Evolutionary conservation across 2,329 filamentous ascomycete species (phyloP), one percentile per base, ranked within the genome.

Genomic region (Penicillium brevicompactum): DNA sequence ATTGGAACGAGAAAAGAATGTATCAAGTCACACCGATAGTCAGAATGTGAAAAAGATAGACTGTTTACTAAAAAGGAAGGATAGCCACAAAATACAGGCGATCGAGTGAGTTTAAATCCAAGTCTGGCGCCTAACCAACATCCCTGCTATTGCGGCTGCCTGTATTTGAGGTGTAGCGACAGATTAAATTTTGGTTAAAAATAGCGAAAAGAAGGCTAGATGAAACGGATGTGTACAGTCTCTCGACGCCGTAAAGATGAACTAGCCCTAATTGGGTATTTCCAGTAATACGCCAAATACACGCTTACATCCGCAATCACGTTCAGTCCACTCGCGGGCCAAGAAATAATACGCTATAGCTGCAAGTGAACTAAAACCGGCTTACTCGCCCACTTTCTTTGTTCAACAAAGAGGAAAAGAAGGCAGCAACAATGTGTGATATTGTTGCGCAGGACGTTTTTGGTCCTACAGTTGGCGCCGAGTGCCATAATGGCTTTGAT

Each of bases 401-500:
- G 27, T 48, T 18, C 22, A 30, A 7, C 13, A 40, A 32, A 16
- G 16, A 27, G 11, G 21, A 4, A 6, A 21, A 32, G 4, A 43
- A 16, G 18, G 21, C 30, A 27, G 48, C 48, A 50, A 43, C 48
- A 43, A 43, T 48, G n/a, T 49, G 18, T 49, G 47, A 49, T 24
- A 49, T 49, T 32, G 38, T 18, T 49, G 38, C 10, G 9, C 27
- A 49, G 47, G 18, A 49, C 18, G 27, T 31, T 2, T 32, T 49
- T 42, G 18, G 38, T 22, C 47, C 38, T 31, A 42, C 47, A 2
- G 18, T 49, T n/a, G 27, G 24, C 9, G 11, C 34, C 16, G 13
- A 31, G 30, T 51, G 37, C 31, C 47, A 34, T 30, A 30, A 56
- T 49, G 49, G 45, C 11, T 69, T 71, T 49, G 69, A 70, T 37